phyloP scores from a whole-genome alignment of 2,329 filamentous ascomycete species.

The Berkeleyomyces basicola region DNA sequence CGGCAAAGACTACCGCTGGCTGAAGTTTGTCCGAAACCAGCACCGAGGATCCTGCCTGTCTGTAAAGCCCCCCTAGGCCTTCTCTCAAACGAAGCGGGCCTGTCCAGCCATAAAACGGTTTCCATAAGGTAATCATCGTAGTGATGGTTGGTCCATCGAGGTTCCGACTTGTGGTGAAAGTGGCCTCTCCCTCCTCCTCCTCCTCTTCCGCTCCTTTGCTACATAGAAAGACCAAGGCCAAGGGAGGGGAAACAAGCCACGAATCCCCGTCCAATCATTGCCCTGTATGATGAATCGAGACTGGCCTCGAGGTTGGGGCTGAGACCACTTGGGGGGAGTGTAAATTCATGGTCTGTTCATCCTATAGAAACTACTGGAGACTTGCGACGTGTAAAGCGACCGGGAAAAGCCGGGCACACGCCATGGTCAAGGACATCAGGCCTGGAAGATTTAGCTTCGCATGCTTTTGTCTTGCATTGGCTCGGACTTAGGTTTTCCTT shows the following conservation, averaged over 20 bases:
- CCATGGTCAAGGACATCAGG: neutral
- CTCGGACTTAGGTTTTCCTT: neutral
- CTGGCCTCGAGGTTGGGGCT: conserved; percentile 1
- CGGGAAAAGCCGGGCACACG: neutral
- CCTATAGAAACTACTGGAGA: neutral
- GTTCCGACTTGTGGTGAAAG: neutral
- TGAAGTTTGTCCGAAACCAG: neutral
- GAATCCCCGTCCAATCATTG: neutral
- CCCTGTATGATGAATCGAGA: neutral
- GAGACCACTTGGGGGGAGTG: neutral
- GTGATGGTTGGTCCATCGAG: neutral
- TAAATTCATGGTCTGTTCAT: neutral
- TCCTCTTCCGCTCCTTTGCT: neutral
- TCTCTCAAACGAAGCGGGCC: neutral
- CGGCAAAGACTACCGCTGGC: neutral
- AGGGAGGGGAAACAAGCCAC: neutral
- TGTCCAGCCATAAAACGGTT: neutral
- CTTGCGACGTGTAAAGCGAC: neutral
- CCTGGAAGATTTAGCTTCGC: neutral
- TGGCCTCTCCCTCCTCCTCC: neutral
- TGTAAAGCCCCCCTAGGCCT: neutral
- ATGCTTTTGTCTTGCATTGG: neutral
- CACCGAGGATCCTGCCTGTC: neutral
- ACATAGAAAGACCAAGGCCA: neutral
- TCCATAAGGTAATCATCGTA: conserved; percentile 1